Evolutionary conservation across 2,329 filamentous ascomycete genomes (phyloP), one percentile per base, ranked within the genome.

Genomic region (Venturia pyrina): DNA sequence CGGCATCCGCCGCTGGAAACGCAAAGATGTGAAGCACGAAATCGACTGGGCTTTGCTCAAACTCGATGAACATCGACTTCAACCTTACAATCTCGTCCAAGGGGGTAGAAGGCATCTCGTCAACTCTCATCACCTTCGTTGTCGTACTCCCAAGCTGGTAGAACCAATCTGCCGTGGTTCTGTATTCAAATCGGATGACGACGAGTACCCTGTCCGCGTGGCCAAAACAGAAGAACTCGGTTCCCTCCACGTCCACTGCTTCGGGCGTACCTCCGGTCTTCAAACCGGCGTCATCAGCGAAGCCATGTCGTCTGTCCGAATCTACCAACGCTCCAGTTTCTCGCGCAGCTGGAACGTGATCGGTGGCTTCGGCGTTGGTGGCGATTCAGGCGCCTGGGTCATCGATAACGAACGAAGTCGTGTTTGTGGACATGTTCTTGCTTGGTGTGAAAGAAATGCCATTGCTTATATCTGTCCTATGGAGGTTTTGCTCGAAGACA

Each of bases 31-130:
- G 32, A 81, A 90, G 6, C 93, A 97, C 74, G 93, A 98, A 75
- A 92, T 98, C 57, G 93, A 98, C 75, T 98, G 93, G 93, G 92
- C 93, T 0, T 80, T 98, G 2, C 92, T 98, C 70, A 86, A 90
- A 70, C 90, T 98, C 69, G 80, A 88, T 13, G 81, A 87, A 4
- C 83, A 87, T 13, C 86, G 93, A 1, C 79, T 87, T 17, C 90
- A 93, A 3, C 80, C 83, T 0, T 83, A 85, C 67, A 97, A 97
- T 70, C 77, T 85, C 13, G 88, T 96, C 28, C 85, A 85, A 68
- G 81, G 79, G 34, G 81, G 78, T 50, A 63, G 46, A 19, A 53
- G 56, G 43, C 61, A 64, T 21, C 43, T 62, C 11, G 21, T 7
- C 17, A 53, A 53, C 13, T 24, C 57, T 15, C 21, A 50, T 32